phyloP scores from a whole-genome alignment of 192 early-diverging fungal genomes.

The Mycoemilia scoparia region DNA sequence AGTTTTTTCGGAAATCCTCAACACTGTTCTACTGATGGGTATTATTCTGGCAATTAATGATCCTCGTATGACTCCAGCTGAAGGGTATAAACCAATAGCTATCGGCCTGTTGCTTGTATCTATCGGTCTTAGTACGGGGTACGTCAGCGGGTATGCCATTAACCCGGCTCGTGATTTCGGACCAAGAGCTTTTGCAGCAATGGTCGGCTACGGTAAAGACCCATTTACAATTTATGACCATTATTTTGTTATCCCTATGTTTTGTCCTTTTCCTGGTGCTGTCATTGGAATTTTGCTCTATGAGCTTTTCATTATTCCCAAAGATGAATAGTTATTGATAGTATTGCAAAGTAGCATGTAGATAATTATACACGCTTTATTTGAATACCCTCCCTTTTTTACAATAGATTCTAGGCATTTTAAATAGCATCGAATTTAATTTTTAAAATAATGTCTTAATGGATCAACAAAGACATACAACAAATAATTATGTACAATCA shows the following conservation, averaged over 20 bases:
- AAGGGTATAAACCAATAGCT: constrained; percentile 32
- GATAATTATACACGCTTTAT: no score
- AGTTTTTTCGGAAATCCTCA: constrained; percentile 44
- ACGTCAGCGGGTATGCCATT: constrained; percentile 46
- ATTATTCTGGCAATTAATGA: constrained; percentile 44
- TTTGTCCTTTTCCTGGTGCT: constrained; percentile 50
- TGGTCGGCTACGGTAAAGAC: constrained; percentile 46
- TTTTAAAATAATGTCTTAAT: no score
- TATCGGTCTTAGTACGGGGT: constrained; percentile 44
- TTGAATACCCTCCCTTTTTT: no score
- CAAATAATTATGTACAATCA: no score
- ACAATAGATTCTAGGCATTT: no score
- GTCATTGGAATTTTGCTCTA: constrained; percentile 35
- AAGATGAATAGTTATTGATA: no score
- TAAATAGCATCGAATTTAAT: no score
- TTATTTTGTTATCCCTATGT: constrained; percentile 54
- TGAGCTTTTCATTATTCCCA: constrained; percentile 34
- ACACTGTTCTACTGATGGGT: constrained; percentile 44
- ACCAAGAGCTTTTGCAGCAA: constrained; percentile 49
- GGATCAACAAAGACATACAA: no score
- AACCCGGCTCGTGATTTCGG: constrained; percentile 71
- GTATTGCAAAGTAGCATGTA: no score
- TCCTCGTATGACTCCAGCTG: constrained; percentile 34
- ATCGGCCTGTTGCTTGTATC: constrained; percentile 39
- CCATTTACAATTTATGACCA: constrained; percentile 44